These are phyloP conservation scores for Syzygium aqueum DNA, from an alignment of 345 rosid species.

Conservation along the genomic window DNA sequence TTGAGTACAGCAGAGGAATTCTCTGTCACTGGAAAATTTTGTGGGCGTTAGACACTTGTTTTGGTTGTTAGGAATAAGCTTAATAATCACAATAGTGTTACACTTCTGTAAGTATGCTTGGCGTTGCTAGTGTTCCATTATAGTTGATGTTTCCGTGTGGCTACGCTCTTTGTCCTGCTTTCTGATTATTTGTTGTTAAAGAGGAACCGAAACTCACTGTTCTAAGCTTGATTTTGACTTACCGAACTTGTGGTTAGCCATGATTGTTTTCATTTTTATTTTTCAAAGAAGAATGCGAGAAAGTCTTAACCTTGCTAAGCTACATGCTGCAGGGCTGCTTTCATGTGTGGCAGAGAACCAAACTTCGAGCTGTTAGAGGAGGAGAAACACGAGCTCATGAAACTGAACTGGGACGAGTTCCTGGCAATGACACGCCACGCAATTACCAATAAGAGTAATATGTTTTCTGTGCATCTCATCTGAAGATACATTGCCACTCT, in stretches of 20 bases:
- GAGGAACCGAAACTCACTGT: background rate
- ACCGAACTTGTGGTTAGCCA: background rate
- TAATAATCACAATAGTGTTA: background rate
- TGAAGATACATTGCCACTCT: background rate
- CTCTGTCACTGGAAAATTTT: background rate
- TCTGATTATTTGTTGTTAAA: background rate
- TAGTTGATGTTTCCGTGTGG: background rate
- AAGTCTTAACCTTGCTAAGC: background rate
- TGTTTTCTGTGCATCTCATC: background rate
- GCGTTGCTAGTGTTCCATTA: background rate
- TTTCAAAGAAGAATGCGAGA: background rate
- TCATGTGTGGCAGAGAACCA: constrained; percentile 98
- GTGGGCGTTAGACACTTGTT: background rate
- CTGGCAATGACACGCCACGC: constrained; percentile 74
- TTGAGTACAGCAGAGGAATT: background rate
- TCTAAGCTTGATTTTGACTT: background rate
- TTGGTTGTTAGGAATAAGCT: background rate
- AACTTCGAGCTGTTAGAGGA: constrained; percentile 75
- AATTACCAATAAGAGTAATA: constrained; percentile 78
- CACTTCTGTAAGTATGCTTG: background rate
- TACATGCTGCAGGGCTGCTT: constrained; percentile 63
- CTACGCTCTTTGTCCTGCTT: background rate
- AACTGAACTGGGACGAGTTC: constrained; percentile 84
- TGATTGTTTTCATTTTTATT: background rate
- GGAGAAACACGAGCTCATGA: constrained; percentile 62